These are phyloP conservation scores for Chaetomium strumarium DNA, from an alignment of 2,329 filamentous ascomycete genomes.

Conservation along the genomic window DNA sequence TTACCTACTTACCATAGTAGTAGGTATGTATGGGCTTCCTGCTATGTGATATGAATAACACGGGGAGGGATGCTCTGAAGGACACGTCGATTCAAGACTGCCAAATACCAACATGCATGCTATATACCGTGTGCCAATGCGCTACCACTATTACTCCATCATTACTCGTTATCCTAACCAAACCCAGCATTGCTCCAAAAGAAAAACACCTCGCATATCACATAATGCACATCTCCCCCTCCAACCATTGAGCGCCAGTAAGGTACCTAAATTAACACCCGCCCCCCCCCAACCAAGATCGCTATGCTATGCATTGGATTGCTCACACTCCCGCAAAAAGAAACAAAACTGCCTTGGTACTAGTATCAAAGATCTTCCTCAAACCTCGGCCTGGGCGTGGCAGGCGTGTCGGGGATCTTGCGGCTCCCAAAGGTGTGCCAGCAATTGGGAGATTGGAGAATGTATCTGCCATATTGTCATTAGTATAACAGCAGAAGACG, in stretches of 20 bases:
- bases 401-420: constrained; percentile 19
- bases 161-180: background rate
- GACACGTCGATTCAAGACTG: no score
- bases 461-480: constrained; percentile 48
- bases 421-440: constrained; percentile 61
- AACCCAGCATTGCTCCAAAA: background rate
- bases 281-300: background rate
- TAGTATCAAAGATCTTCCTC: constrained; percentile 16
- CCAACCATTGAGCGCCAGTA: background rate
- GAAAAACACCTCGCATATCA: background rate
- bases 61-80: no score
- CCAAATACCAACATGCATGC: background rate
- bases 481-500: no score
- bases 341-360: no score
- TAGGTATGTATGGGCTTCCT: no score
- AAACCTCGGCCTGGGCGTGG: constrained; percentile 22
- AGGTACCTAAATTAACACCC: no score
- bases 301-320: constrained; percentile 8
- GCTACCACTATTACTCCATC: background rate
- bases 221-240: background rate
- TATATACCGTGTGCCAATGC: background rate
- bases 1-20: no score
- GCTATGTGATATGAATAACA: no score
- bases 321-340: background rate
- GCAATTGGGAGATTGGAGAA: constrained; percentile 67